phyloP scores from a whole-genome alignment of 768 basidiomycete species.

The Lactarius deliciosus region DNA sequence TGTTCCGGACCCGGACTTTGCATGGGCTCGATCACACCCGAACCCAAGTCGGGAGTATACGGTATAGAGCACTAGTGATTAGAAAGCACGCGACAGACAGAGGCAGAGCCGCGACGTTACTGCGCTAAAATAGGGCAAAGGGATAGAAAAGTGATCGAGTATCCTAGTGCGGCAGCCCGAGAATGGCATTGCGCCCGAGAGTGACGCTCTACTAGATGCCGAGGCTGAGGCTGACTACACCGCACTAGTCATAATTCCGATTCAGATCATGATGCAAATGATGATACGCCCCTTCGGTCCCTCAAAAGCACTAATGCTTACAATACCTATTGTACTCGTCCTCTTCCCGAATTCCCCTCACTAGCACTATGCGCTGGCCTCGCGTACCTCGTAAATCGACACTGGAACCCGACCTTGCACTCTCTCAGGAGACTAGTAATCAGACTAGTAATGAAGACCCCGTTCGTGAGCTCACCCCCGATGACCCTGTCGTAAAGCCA shows the following conservation, averaged over 20 bases:
- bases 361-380: constrained; percentile 20
- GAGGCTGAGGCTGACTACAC: too few species aligned
- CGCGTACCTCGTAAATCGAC: constrained; percentile 5
- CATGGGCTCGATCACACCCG: background rate
- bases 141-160: background rate
- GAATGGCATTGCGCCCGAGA: too few species aligned
- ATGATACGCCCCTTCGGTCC: too few species aligned
- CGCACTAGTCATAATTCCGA: background rate
- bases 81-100: background rate
- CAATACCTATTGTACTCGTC: background rate
- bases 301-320: constrained; percentile 1
- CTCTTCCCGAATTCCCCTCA: background rate
- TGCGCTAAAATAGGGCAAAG: background rate
- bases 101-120: background rate
- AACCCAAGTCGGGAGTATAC: background rate
- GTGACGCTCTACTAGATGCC: too few species aligned
- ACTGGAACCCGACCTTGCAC: background rate
- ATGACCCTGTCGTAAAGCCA: constrained; percentile 7
- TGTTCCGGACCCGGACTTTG: background rate
- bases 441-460: background rate
- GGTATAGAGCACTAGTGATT: background rate
- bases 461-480: constrained; percentile 1
- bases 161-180: background rate
- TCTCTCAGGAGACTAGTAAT: background rate
- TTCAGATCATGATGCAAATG: background rate